These are phyloP conservation scores for Ophiocordyceps polyrhachis-furcata DNA, from an alignment of 2,329 filamentous ascomycete species.

Conservation along the genomic window DNA sequence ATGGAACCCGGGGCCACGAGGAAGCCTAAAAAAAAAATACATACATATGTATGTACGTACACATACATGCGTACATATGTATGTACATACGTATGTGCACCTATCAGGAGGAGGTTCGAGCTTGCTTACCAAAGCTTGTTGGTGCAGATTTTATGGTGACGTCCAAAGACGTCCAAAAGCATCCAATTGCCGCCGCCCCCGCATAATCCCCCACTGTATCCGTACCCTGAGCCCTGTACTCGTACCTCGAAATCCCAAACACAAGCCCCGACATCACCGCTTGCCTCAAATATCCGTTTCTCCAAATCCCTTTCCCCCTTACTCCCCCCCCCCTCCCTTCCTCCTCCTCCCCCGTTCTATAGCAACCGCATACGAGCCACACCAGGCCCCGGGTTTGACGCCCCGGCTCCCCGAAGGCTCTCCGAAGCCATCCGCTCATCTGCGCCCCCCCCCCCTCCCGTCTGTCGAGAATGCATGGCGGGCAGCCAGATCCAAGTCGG, in stretches of 20 bases:
- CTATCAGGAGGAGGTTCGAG: no score
- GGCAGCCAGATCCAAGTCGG: constrained; percentile 21
- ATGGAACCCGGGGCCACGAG: no score
- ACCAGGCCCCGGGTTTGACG: neutral
- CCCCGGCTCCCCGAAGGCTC: neutral
- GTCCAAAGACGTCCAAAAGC: neutral
- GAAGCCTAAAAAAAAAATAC: no score
- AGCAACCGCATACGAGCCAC: neutral
- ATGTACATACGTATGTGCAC: no score
- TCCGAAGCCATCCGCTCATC: neutral
- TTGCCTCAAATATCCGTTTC: neutral
- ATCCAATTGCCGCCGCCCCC: neutral
- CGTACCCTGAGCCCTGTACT: neutral
- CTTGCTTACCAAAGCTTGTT: neutral
- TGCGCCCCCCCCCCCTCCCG: constrained; percentile 2
- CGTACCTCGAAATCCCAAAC: neutral
- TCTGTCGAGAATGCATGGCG: constrained; percentile 22
- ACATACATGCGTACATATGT: no score
- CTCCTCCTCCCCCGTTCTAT: neutral
- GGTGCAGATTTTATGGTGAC: neutral
- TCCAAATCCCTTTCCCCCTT: no score
- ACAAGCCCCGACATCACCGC: neutral
- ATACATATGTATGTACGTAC: no score
- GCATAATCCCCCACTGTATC: neutral
- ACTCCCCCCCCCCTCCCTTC: no score